Percentiles rank a stretch among this genome's conserved stretches.
phyloP scores from a whole-genome alignment of 2,329 filamentous ascomycete species.

The Atkinsonella hypoxylon region DNA sequence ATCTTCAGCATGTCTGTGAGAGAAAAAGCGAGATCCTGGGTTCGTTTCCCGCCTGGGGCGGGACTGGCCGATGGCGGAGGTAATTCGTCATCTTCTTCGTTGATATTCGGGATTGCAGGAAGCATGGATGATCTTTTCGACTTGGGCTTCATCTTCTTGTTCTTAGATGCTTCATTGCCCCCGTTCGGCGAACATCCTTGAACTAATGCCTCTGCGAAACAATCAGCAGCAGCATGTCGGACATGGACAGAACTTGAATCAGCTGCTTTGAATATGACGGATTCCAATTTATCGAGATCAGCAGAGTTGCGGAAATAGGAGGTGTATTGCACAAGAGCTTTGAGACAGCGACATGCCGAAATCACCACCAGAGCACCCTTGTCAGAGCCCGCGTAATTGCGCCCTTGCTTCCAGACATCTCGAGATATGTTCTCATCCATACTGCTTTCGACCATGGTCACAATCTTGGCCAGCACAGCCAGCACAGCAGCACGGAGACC shows the following conservation, averaged over 20 bases:
- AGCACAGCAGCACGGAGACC: conserved; percentile 73
- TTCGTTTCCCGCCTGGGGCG: conserved; percentile 54
- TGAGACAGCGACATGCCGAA: conserved; percentile 67
- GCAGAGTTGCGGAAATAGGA: conserved; percentile 74
- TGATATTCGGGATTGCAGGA: conserved; percentile 34
- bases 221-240: conserved; percentile 75
- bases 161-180: conserved; percentile 41
- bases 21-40: conserved; percentile 60
- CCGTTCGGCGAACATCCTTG: conserved; percentile 53
- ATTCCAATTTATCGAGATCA: conserved; percentile 84
- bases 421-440: conserved; percentile 77
- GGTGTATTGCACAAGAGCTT: conserved; percentile 59
- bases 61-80: conserved; percentile 60
- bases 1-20: conserved; percentile 68
- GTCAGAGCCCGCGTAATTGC: conserved; percentile 64
- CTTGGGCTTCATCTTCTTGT: conserved; percentile 58
- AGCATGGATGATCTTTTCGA: conserved; percentile 48
- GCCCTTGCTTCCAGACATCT: conserved; percentile 86
- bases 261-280: conserved; percentile 71
- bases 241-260: conserved; percentile 67
- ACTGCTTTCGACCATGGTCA: conserved; percentile 60
- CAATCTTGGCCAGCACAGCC: conserved; percentile 61
- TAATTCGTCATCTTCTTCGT: conserved; percentile 62
- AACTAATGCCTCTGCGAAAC: conserved; percentile 70
- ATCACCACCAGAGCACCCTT: conserved; percentile 74